Conservation (phyloP, 2,329 filamentous ascomycete species). For the Cladophialophora chaetospira region DNA sequence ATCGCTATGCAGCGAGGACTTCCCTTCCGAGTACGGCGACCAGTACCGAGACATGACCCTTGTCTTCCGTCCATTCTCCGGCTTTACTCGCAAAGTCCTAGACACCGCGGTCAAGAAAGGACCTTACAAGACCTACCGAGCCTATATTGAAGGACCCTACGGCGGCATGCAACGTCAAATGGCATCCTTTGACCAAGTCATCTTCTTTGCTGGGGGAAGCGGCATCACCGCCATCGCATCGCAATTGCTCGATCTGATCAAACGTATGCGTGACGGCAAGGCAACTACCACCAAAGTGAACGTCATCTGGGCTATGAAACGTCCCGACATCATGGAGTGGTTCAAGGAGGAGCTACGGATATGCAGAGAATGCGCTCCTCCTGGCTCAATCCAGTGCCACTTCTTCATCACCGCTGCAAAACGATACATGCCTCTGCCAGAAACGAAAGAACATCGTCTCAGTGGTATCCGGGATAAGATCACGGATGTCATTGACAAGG, state of each 20-base stretch:
- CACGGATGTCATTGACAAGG: slow-evolving; percentile 82
- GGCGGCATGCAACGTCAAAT: slow-evolving; percentile 90
- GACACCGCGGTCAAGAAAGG: slow-evolving; percentile 81
- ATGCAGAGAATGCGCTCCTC: slow-evolving; percentile 84
- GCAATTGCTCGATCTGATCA: slow-evolving; percentile 89
- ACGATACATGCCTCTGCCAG: slow-evolving; percentile 43
- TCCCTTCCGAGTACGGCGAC: slow-evolving; percentile 87
- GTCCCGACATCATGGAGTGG: slow-evolving; percentile 94
- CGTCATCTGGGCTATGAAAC: slow-evolving; percentile 91
- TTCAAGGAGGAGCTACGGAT: slow-evolving; percentile 93
- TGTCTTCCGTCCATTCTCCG: slow-evolving; percentile 87
- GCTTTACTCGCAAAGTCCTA: slow-evolving; percentile 85
- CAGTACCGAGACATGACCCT: slow-evolving; percentile 85
- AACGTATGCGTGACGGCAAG: slow-evolving; percentile 92
- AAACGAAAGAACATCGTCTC: slow-evolving; percentile 54
- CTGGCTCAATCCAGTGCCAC: slow-evolving; percentile 86
- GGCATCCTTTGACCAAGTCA: slow-evolving; percentile 88
- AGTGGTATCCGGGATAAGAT: slow-evolving; percentile 74
- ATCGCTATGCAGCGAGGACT: slow-evolving; percentile 88
- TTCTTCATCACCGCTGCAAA: slow-evolving; percentile 88
- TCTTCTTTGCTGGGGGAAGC: slow-evolving; percentile 90
- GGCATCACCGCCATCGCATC: slow-evolving; percentile 93
- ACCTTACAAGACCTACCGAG: slow-evolving; percentile 87
- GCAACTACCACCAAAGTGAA: slow-evolving; percentile 88
- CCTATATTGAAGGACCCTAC: slow-evolving; percentile 91